Percentiles rank a stretch among this genome's conserved stretches.
These are phyloP conservation scores for Malassezia pachydermatis DNA, from an alignment of 1,284 basidiomycete genomes.

Conservation along the genomic window DNA sequence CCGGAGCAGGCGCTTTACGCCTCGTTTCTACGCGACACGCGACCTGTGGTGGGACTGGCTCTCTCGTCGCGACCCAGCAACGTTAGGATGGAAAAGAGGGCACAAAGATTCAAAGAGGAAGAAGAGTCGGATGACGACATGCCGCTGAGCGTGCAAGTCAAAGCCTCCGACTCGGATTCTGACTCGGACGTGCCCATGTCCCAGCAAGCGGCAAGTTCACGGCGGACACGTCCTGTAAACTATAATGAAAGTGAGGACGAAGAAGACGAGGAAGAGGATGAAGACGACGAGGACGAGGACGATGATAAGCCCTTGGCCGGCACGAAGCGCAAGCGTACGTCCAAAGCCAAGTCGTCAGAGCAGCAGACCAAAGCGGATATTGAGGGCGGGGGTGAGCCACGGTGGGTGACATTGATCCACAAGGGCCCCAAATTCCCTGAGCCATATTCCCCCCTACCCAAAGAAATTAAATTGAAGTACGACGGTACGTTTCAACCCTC, in stretches of 20 bases:
- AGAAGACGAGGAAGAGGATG: conserved; percentile 15
- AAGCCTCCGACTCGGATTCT: conserved; percentile 20
- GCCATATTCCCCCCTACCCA: conserved; percentile 76
- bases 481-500: conserved; percentile 57
- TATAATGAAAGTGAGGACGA: conserved; percentile 22
- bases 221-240: conserved; percentile 22
- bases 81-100: too few relatives aligned
- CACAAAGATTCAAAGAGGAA: conserved; percentile 32
- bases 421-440: conserved; percentile 92
- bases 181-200: conserved; percentile 29
- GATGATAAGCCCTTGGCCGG: conserved; percentile 18
- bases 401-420: conserved; percentile 89
- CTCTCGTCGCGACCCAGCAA: too few relatives aligned
- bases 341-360: conserved; percentile 8
- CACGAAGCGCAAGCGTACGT: conserved; percentile 17
- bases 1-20: too few relatives aligned
- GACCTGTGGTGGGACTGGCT: too few relatives aligned
- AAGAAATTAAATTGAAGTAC: conserved; percentile 85
- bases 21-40: too few relatives aligned
- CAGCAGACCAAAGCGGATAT: conserved; percentile 25
- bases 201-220: conserved; percentile 14
- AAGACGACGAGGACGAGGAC: conserved; percentile 14
- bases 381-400: conserved; percentile 45
- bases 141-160: conserved; percentile 49
- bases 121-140: conserved; percentile 21